Evolutionary conservation across 2,329 filamentous ascomycete genomes (phyloP).

Genomic region (Rhinocladiella similis): DNA sequence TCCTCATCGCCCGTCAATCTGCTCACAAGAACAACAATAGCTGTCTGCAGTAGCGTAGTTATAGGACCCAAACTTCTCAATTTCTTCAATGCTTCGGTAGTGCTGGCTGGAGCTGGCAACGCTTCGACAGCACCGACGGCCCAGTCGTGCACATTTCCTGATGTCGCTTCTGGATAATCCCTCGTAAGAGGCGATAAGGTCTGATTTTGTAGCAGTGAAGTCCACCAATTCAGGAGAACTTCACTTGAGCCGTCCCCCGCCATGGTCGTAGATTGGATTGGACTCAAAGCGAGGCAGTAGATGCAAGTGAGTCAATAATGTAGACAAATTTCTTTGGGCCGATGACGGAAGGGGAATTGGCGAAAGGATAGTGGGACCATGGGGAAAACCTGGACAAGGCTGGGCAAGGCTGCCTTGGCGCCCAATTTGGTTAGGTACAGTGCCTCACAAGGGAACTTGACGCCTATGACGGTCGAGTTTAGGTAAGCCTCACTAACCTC

Average conservation of each 20-base stretch:
- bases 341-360: constrained; percentile 3
- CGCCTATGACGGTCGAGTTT: neutral
- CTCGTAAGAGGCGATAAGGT: constrained; percentile 46
- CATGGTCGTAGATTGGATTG: constrained; percentile 8
- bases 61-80: constrained; percentile 35
- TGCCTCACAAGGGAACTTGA: neutral
- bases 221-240: constrained; percentile 42
- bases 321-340: neutral
- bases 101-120: constrained; percentile 38
- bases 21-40: constrained; percentile 45
- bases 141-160: constrained; percentile 35
- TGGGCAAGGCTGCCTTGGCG: neutral
- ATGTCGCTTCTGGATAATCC: constrained; percentile 43
- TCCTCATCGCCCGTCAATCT: constrained; percentile 52
- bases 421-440: neutral
- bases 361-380: no score
- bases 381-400: neutral
- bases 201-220: constrained; percentile 42
- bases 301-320: no score
- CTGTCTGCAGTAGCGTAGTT: constrained; percentile 45
- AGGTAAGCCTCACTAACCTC: neutral
- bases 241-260: constrained; percentile 5
- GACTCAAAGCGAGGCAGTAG: neutral
- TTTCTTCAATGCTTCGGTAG: constrained; percentile 40
- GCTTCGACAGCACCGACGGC: constrained; percentile 46